Base-by-base conservation (phyloP, 768 basidiomycete genomes). In the Saitozyma sp. region DNA sequence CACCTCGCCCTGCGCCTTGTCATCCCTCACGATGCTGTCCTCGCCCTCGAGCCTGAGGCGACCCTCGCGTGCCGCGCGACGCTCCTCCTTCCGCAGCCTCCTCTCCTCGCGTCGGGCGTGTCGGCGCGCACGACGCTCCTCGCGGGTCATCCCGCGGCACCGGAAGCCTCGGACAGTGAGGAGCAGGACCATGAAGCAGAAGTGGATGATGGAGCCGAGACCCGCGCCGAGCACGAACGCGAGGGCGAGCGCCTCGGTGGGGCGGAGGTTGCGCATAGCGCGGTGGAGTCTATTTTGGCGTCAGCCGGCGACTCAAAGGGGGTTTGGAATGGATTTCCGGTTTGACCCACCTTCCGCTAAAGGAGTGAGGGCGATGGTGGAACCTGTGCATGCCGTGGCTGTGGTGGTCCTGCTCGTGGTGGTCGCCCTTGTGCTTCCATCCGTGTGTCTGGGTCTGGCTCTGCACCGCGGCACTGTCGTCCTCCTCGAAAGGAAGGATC, bases 1-100 rank as follows among this genome's bases (percentile, higher is more conserved):
- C 73, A 75, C 56, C 56, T 75, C n/a, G 70, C 73, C 1, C 57
- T 75, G 7, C 72, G 71, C 62, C 70, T 72, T 51, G 74, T 69
- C 16, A 70, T 75, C 42, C 71, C 71, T 3, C 29, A 46, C 45
- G 13, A 46, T 46, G 39, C 58, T 42, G 42, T 65, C 56, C 56
- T 63, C n/a, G 52, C 66, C 54, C 40, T 62, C 61, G 19, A 62
- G 37, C 11, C 56, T 63, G 5, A 58, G 50, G n/a, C 50, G 16
- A 42, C 40, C 54, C 41, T 51, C 17, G 16, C 9, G 29, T 1
- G 41, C 46, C 11, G 46, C 56, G 19, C 46, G 13, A 37, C 6
- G 57, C 58, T 29, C 43, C 29, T 41, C 50, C 50, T 40, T 65
- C 59, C 46, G 45, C 57, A n/a, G 29, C 29, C 58, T 48, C 46